phyloP scores from a whole-genome alignment of 305 asterid species.

The Fraxinus nigra region DNA sequence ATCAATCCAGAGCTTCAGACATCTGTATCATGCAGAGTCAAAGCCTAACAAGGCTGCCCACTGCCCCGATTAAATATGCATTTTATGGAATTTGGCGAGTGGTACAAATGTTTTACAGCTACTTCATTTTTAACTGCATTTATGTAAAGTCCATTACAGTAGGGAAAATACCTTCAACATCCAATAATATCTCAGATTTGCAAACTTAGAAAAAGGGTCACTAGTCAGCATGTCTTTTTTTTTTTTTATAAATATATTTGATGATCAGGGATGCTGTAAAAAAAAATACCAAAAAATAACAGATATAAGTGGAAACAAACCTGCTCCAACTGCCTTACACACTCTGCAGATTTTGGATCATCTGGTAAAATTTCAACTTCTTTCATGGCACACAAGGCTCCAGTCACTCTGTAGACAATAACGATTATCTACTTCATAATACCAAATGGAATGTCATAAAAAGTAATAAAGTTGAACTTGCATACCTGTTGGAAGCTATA shows the following conservation, averaged over 20 bases:
- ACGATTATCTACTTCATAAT: conserved; percentile 9
- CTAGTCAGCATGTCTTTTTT: background rate
- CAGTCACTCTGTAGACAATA: conserved; percentile 53
- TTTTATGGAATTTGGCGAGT: background rate
- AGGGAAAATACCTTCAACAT: background rate
- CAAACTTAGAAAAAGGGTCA: background rate
- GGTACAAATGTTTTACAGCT: background rate
- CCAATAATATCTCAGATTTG: background rate
- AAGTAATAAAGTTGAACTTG: background rate
- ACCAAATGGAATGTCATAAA: background rate
- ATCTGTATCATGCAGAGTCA: background rate
- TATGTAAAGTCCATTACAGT: background rate
- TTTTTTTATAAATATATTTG: background rate
- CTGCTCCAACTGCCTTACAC: conserved; percentile 77
- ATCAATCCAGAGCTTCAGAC: background rate
- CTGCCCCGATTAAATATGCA: background rate
- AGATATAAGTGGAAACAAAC: conserved; percentile 32
- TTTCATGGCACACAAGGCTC: conserved; percentile 89
- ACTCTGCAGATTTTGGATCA: conserved; percentile 68
- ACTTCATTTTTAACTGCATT: background rate
- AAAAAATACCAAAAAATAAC: conserved; percentile 5
- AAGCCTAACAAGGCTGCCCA: background rate
- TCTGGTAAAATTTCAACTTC: conserved; percentile 74
- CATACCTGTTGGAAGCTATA: conserved; percentile 67
- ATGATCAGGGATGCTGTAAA: background rate